These are phyloP conservation scores for Fusarium sp. DNA, from an alignment of 2,329 filamentous ascomycete genomes.

Conservation along the genomic window DNA sequence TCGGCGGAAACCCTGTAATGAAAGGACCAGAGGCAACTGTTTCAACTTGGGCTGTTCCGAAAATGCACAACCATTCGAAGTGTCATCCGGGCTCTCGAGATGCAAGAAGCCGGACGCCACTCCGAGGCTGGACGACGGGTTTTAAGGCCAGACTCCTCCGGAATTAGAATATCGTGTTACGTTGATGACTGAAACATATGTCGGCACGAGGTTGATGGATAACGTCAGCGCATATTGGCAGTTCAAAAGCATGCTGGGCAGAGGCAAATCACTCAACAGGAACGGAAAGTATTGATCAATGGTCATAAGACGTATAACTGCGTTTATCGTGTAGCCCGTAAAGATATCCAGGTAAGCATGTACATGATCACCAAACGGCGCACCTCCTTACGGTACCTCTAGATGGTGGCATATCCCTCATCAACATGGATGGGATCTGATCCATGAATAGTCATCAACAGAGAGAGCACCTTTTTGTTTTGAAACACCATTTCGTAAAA, in stretches of 20 bases:
- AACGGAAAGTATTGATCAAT: not conserved
- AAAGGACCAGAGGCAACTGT: slow-evolving; percentile 30
- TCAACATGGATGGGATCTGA: slow-evolving; percentile 5
- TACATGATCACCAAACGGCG: not conserved
- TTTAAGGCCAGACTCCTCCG: slow-evolving; percentile 13
- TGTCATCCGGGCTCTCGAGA: slow-evolving; percentile 9
- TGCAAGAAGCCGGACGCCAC: slow-evolving; percentile 42
- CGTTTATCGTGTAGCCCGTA: not conserved
- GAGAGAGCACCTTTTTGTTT: slow-evolving; percentile 23
- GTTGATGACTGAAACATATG: not conserved
- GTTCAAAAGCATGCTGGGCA: not conserved
- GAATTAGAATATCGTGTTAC: not conserved
- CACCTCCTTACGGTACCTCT: slow-evolving; percentile 27
- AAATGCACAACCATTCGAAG: slow-evolving; percentile 17
- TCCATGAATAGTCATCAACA: slow-evolving; percentile 40
- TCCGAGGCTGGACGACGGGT: slow-evolving; percentile 10
- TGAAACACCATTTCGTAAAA: slow-evolving; percentile 36
- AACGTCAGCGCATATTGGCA: not conserved
- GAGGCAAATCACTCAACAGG: not conserved
- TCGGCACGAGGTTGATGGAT: not conserved
- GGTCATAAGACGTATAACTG: not conserved
- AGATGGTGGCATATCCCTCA: slow-evolving; percentile 17
- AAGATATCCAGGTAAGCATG: slow-evolving; percentile 18
- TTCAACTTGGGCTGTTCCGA: slow-evolving; percentile 39
- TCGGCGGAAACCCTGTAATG: slow-evolving; percentile 19